Percentiles rank a stretch among this genome's conserved stretches.
Conservation (phyloP, 495 filamentous ascomycete genomes). For the Lepraria neglecta region DNA sequence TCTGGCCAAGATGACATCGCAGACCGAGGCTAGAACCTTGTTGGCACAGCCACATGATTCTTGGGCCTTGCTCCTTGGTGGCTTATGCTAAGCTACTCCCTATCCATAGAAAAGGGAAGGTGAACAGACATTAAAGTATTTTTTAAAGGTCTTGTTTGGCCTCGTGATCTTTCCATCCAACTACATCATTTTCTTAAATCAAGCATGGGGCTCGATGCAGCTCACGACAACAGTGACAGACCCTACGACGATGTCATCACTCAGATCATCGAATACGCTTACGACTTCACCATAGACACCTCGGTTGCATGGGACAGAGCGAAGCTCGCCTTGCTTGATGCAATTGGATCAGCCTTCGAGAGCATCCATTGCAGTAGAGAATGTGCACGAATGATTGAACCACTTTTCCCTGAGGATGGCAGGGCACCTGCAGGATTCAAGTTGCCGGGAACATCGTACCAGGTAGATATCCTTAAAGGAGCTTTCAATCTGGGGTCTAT, state of each 20-base stretch:
- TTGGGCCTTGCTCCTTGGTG: no score
- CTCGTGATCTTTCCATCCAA: no score
- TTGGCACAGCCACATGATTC: no score
- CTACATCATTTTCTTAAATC: no score
- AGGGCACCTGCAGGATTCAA: slow-evolving; percentile 35
- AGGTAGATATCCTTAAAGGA: slow-evolving; percentile 38
- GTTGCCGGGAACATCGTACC: slow-evolving; percentile 36
- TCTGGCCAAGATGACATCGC: no score
- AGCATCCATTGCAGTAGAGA: slow-evolving; percentile 28
- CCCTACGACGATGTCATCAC: slow-evolving; percentile 28
- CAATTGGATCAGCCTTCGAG: slow-evolving; percentile 38
- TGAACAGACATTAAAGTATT: no score
- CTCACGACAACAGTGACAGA: neutral
- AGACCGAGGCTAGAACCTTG: no score
- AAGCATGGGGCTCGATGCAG: neutral
- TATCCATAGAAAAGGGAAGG: no score
- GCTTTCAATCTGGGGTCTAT: slow-evolving; percentile 40
- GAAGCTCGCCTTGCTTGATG: slow-evolving; percentile 35
- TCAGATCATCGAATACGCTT: slow-evolving; percentile 32
- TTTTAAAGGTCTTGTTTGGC: no score
- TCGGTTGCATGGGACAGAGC: slow-evolving; percentile 27
- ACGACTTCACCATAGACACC: slow-evolving; percentile 23
- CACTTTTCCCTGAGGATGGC: slow-evolving; percentile 3
- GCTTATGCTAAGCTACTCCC: no score
- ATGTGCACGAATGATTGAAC: slow-evolving; percentile 27